phyloP scores from a whole-genome alignment of 78 protist genomes.

The Emiliania huxleyi region DNA sequence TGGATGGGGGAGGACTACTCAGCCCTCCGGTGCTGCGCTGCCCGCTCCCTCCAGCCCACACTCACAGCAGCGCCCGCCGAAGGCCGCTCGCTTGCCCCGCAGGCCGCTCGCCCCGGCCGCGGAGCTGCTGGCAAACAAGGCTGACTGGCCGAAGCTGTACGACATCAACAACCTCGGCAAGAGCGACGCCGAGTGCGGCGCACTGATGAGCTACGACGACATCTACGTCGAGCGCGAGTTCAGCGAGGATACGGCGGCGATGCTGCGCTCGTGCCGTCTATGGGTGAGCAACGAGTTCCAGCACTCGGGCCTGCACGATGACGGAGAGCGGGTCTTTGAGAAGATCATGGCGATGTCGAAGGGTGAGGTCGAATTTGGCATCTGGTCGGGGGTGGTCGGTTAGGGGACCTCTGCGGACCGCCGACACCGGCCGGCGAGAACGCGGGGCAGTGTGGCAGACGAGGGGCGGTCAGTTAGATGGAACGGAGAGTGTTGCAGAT shows the following conservation, averaged over 20 bases:
- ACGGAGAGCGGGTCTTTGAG: constrained; percentile 12
- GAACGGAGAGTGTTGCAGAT: too few species aligned
- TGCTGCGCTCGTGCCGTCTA: not conserved
- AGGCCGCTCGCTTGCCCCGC: not conserved
- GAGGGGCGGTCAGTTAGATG: too few species aligned
- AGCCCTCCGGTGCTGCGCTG: too few species aligned
- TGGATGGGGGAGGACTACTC: constrained; percentile 42
- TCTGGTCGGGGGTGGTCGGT: too few species aligned
- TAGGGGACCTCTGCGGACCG: too few species aligned
- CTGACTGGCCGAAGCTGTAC: constrained; percentile 27
- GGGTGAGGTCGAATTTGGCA: not conserved
- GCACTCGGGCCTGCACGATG: constrained; percentile 51
- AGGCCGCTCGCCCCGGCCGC: not conserved
- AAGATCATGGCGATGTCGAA: constrained; percentile 11
- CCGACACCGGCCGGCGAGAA: too few species aligned
- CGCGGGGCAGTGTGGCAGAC: too few species aligned
- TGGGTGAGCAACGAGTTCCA: constrained; percentile 56
- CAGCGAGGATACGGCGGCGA: constrained; percentile 11
- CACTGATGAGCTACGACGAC: constrained; percentile 33
- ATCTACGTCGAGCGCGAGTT: constrained; percentile 46
- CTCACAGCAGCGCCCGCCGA: too few species aligned
- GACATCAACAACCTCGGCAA: not conserved
- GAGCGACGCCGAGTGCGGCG: not conserved
- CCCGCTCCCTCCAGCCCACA: too few species aligned
- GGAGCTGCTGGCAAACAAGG: not conserved